A percentile compares a stretch with the other conserved stretches of the same genome.
Conservation (phyloP, 495 filamentous ascomycete genomes). For the Hypoxylon fuscum region DNA sequence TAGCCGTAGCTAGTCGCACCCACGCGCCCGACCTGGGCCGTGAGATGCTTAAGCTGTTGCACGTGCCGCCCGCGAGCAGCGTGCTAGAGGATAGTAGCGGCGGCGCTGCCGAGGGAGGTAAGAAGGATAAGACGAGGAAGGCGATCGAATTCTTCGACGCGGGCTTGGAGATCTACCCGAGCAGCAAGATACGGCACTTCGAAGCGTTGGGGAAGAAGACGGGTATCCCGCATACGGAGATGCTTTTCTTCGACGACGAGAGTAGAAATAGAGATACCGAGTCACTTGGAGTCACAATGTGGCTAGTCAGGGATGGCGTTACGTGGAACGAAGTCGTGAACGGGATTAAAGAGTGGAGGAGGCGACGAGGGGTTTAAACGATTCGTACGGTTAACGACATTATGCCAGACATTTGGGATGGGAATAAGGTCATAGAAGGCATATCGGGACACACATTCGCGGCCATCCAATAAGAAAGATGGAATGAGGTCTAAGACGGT, state of each 20-base stretch:
- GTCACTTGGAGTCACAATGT: conserved; percentile 83
- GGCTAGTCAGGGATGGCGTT: conserved; percentile 81
- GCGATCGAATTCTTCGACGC: conserved; percentile 82
- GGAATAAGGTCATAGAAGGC: not conserved
- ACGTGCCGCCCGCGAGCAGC: conserved; percentile 62
- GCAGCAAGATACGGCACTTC: conserved; percentile 87
- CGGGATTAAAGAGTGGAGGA: conserved; percentile 85
- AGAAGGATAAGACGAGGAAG: conserved; percentile 54
- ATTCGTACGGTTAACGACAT: conserved; percentile 1
- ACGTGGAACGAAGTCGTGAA: conserved; percentile 80
- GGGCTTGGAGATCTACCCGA: conserved; percentile 88
- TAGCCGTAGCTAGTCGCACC: conserved; percentile 87
- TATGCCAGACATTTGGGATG: conserved; percentile 4
- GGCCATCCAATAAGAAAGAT: conserved; percentile 6
- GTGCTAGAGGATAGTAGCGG: conserved; percentile 13
- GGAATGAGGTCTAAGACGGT: not conserved
- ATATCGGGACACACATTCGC: too few relatives aligned
- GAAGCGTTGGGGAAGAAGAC: conserved; percentile 71
- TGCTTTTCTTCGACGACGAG: conserved; percentile 98
- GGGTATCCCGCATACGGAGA: conserved; percentile 75
- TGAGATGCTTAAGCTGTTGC: conserved; percentile 79
- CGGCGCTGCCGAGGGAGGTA: conserved; percentile 19
- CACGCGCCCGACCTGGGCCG: conserved; percentile 79
- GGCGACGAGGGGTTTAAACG: conserved; percentile 63
- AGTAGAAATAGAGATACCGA: conserved; percentile 85